Percentiles rank a stretch among this genome's conserved stretches.
Evolutionary conservation across 306 rosid genomes (phyloP).

Genomic region (Psophocarpus tetragonolobus): DNA sequence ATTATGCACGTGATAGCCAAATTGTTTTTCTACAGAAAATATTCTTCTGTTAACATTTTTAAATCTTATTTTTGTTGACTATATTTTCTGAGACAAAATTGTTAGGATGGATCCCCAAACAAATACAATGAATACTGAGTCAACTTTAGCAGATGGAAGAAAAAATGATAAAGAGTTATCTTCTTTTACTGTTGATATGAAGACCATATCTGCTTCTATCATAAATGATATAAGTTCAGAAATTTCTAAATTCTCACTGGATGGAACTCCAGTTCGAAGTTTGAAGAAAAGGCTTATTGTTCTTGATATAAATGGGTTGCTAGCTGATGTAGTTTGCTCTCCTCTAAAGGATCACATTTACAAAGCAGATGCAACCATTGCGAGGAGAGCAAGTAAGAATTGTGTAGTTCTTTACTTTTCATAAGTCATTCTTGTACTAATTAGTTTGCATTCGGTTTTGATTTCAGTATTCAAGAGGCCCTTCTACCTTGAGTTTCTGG

Average conservation of each 20-base stretch:
- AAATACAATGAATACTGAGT: not conserved
- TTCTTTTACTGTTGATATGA: conserved; percentile 14
- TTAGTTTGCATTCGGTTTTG: conserved; percentile 3
- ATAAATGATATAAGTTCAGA: conserved; percentile 24
- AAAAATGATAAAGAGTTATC: conserved; percentile 16
- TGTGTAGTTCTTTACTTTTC: conserved; percentile 15
- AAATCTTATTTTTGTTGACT: not conserved
- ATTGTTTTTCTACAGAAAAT: not conserved
- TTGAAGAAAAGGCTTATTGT: conserved; percentile 69
- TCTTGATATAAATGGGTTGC: conserved; percentile 81
- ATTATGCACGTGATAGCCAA: not conserved
- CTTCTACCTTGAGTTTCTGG: conserved; percentile 63
- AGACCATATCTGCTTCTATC: conserved; percentile 1
- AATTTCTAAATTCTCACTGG: conserved; percentile 32
- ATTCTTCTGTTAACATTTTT: conserved; percentile 5
- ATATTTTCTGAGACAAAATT: not conserved
- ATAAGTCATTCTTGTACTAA: conserved; percentile 22
- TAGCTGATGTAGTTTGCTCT: conserved; percentile 63
- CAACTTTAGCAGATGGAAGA: conserved; percentile 19
- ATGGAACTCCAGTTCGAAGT: conserved; percentile 13
- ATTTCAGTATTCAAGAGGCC: conserved; percentile 85
- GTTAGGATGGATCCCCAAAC: conserved; percentile 27
- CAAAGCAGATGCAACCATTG: conserved; percentile 53
- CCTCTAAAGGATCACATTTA: conserved; percentile 57
- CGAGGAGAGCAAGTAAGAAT: conserved; percentile 48